A percentile compares a stretch with the other conserved stretches of the same genome.
Evolutionary conservation across 2,329 filamentous ascomycete species (phyloP).

Genomic region (Fusarium brachygibbosum): DNA sequence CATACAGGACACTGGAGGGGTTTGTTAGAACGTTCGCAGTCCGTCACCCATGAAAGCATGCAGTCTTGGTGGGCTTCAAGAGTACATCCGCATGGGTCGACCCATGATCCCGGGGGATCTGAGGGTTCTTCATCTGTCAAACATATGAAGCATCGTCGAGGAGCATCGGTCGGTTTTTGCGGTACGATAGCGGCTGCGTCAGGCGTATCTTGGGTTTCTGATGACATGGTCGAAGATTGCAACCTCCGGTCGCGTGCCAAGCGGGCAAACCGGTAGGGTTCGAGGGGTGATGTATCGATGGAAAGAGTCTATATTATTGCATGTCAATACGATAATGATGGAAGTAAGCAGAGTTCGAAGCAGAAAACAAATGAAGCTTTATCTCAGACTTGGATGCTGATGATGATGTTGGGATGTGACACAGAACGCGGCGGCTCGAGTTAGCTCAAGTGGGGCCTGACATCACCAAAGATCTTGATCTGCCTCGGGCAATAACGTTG

Average conservation of each 20-base stretch:
- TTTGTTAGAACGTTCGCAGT: constrained; percentile 77
- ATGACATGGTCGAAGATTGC: constrained; percentile 28
- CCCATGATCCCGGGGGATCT: constrained; percentile 72
- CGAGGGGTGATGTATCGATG: neutral
- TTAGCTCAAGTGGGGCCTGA: constrained; percentile 40
- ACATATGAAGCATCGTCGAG: constrained; percentile 73
- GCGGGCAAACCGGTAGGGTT: constrained; percentile 4
- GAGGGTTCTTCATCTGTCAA: constrained; percentile 68
- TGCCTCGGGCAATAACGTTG: constrained; percentile 15
- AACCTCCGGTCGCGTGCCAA: constrained; percentile 35
- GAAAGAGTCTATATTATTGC: constrained; percentile 10
- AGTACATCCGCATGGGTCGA: constrained; percentile 90
- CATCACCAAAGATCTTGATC: constrained; percentile 30
- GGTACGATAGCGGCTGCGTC: constrained; percentile 2
- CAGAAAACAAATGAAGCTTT: constrained; percentile 8
- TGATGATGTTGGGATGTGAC: constrained; percentile 27
- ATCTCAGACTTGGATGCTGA: constrained; percentile 20
- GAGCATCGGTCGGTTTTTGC: constrained; percentile 43
- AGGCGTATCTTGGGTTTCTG: constrained; percentile 24
- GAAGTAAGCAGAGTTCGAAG: neutral
- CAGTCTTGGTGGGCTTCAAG: constrained; percentile 92
- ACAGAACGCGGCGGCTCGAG: constrained; percentile 17
- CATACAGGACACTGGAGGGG: constrained; percentile 90
- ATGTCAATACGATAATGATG: constrained; percentile 5
- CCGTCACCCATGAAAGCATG: constrained; percentile 92